Base-by-base conservation (phyloP, 768 basidiomycete species). In the Tephrocybe rancida region DNA sequence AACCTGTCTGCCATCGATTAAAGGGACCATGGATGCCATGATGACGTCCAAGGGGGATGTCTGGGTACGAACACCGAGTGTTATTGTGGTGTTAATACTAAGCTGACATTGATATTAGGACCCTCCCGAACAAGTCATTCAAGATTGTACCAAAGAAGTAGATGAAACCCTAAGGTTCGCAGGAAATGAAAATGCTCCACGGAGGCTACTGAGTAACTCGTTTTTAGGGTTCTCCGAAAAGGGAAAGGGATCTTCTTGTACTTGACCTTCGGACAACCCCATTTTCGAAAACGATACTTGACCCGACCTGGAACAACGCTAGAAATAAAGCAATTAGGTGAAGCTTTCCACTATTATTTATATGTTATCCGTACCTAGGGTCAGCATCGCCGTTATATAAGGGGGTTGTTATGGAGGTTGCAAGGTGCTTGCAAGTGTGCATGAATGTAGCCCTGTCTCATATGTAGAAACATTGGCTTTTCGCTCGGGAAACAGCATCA, bases 21-120 rank as follows among this genome's bases (percentile, higher is more conserved):
- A 26, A 76, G 75, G 89, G 14, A 92, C 91, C 1, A 92, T 94
- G 90, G 92, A 94, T 65, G 89, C 90, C 2, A 88, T 94, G 87
- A 85, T 93, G 85, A 85, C 92, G 0, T 75, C 82, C 0, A 89
- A 90, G 64, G 86, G 87, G 16, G 87, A 91, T 60, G 85, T 91
- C 51, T 93, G 92, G 91, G 90, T 88, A 59, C 46, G 79, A 57
- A 45, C 9, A 13, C 32, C 34, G 3, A 21, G 14, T 45, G 10
- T 22, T 13, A 41, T 21, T 5, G 9, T 41, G 18, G 5, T 5
- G 13, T 3, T 22, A 5, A 5, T 41, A 41, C 18, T 7, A 8
- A 19, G 6, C 19, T 22, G 9, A 5, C 5, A 21, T 41, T 21
- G 21, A 3, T n/a, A 16, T 14, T 22, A 54, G 90, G 81, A 92